These are phyloP conservation scores for Eurotiales sp. DNA, from an alignment of 2,329 filamentous ascomycete species.

Conservation along the genomic window DNA sequence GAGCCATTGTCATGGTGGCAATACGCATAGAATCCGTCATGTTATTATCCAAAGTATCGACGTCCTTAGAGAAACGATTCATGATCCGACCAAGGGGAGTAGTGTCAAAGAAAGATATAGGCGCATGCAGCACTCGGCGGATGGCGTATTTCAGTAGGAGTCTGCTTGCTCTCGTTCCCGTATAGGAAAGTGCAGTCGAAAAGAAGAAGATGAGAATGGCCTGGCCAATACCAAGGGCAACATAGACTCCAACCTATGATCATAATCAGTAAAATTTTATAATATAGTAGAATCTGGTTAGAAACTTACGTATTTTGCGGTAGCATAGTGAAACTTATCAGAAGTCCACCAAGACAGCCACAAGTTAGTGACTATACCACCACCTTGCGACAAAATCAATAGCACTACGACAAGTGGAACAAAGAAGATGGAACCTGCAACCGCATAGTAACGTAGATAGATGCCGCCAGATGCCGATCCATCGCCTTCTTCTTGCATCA, in stretches of 20 bases:
- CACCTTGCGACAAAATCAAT: slow-evolving; percentile 67
- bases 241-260: slow-evolving; percentile 59
- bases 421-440: slow-evolving; percentile 64
- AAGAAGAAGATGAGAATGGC: slow-evolving; percentile 72
- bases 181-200: slow-evolving; percentile 67
- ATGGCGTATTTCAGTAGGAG: slow-evolving; percentile 65
- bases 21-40: slow-evolving; percentile 80
- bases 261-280: background rate
- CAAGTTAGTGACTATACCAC: slow-evolving; percentile 74
- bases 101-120: slow-evolving; percentile 70
- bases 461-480: slow-evolving; percentile 71
- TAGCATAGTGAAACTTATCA: slow-evolving; percentile 56
- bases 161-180: slow-evolving; percentile 72
- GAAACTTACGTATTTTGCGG: slow-evolving; percentile 50
- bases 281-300: background rate
- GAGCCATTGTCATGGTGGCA: slow-evolving; percentile 77
- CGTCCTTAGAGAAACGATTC: slow-evolving; percentile 85
- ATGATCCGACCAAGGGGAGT: slow-evolving; percentile 87
- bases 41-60: slow-evolving; percentile 89
- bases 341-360: slow-evolving; percentile 91
- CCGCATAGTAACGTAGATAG: slow-evolving; percentile 67
- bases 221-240: slow-evolving; percentile 65
- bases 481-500: slow-evolving; percentile 41
- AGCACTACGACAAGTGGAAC: slow-evolving; percentile 57
- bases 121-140: slow-evolving; percentile 65